Base-by-base conservation (phyloP, 441 rosid species). In the Sinapis alba region DNA sequence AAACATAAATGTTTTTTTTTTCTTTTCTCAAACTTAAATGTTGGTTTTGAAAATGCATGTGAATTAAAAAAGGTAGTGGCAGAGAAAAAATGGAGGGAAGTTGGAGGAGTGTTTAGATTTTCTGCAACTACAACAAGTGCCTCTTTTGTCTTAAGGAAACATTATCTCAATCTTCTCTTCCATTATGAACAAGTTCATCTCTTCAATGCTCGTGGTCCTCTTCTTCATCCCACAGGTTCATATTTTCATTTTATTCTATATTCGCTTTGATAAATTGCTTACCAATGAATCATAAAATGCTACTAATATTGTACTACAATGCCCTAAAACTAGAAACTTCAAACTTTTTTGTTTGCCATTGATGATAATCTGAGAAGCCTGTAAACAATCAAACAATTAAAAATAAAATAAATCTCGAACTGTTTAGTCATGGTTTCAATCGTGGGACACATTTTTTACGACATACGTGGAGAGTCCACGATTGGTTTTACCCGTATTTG, bases 51-150 rank as follows among this genome's bases (percentile, higher is more conserved):
- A 64, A 71, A 65, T 77, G 80, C 80, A 77, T 77, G 80, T 59
- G 21, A 71, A 77, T 32, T 62, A 13, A 69, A 32, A 94, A 45
- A 94, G 99, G 99, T 94, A 41, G 97, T 95, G 13, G 83, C 87
- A 47, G 99, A 95, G 80, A 95, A 95, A 85, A 95, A 92, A 84
- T 95, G 99, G 99, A 95, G 97, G 84, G 99, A 95, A 88, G 98
- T 93, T 67, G 95, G 99, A 27, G 83, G 85, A 47, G 95, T 93
- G 62, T 95, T 95, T 82, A 85, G 69, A 61, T 95, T 95, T 81
- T 89, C 97, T 56, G 81, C 98, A 18, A 95, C 97, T 2, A 95
- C 99, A 56, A 95, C 99, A 28, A 95, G 99, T 78, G 99, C 99
- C 62, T 95, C 99, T 15, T 95, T 87, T 72, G 99, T 93, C 36